Base-by-base conservation (phyloP, 1,139 yeast species). In the Yamadazyma aaseri region DNA sequence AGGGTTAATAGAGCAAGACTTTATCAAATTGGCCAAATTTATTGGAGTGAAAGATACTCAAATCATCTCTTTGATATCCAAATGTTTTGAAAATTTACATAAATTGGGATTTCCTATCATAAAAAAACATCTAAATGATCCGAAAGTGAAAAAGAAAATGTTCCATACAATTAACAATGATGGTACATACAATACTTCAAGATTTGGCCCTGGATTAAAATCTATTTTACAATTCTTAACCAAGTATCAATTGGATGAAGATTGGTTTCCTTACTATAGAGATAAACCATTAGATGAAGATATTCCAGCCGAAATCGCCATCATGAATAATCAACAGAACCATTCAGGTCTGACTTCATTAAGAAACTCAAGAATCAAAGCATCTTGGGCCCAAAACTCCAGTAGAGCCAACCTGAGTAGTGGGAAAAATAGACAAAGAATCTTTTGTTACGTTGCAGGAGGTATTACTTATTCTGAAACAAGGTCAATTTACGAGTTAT, bases 401-500 rank as follows among this genome's bases (percentile, higher is more conserved):
- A 55, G 63, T 27, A 56, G 64, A 28, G 40, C 52, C 10, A 32
- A 50, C 9, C 44, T 40, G 36, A 35, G 29, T 35, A n/a, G 44
- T 11, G 21, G 37, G 24, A 65, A 71, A n/a, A 74, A 78, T 28
- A 74, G 77, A 45, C 95, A 86, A 50, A 63, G 92, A 31, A 71
- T 90, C 6, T 77, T 90, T 47, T 79, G 89, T 40, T 92, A 80
- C 53, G 76, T 89, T 25, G 85, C 94, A 1, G 99, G 99, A 15
- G 98, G 98, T 8, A 63, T 86, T 26, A 87, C 97, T 0, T 79
- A 83, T 45, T 76, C 90, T 3, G 99, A 94, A 55, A 64, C 85
- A 28, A 73, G 94, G 39, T 73, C 87, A 5, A 80, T 83, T 10
- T 83, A 86, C 48, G 94, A 86, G 46, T 68, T 89, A 31, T 74